A percentile compares a stretch with the other conserved stretches of the same genome.
Evolutionary conservation across 2,329 filamentous ascomycete genomes (phyloP).

Genomic region (Trichoderma sp.): DNA sequence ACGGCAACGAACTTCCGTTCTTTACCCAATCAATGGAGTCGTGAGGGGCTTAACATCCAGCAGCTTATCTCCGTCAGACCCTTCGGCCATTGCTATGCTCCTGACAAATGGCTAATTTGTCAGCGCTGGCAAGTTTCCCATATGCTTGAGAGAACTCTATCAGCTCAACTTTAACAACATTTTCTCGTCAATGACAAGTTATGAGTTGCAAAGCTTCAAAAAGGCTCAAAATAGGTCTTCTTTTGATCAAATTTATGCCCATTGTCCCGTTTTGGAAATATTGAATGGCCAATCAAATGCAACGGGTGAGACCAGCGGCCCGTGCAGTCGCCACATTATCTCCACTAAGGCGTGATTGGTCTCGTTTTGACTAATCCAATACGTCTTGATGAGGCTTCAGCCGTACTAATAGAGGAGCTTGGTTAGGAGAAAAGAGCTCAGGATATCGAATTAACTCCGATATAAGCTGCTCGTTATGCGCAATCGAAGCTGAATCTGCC

Average conservation of each 20-base stretch:
- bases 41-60: not conserved
- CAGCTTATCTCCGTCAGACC: conserved; percentile 9
- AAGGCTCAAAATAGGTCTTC: not conserved
- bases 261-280: conserved; percentile 5
- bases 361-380: not conserved
- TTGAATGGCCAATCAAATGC: not conserved
- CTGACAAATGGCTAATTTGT: conserved; percentile 10
- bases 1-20: not conserved
- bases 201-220: not conserved
- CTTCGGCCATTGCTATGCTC: not conserved
- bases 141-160: not conserved
- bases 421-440: not conserved
- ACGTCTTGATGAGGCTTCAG: not conserved
- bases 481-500: too few relatives aligned
- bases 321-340: not conserved
- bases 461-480: not conserved
- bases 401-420: not conserved
- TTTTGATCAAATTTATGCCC: not conserved
- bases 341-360: not conserved
- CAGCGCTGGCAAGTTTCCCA: not conserved
- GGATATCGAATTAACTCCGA: not conserved
- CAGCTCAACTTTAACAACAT: not conserved
- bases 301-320: not conserved
- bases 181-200: not conserved
- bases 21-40: not conserved